phyloP scores from a whole-genome alignment of 192 early-diverging fungal species.

The Coemansia sp. region DNA sequence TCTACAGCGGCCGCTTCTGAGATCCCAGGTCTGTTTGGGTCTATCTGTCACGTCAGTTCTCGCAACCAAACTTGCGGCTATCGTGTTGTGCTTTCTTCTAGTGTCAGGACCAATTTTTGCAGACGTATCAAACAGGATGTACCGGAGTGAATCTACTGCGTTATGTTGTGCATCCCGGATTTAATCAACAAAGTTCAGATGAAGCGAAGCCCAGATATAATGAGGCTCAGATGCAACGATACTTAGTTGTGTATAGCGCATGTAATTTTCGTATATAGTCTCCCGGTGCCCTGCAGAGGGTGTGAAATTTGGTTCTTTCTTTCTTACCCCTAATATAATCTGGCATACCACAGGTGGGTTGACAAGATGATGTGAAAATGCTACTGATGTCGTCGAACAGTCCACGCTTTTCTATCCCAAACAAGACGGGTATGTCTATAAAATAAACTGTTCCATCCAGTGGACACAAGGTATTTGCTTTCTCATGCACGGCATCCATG shows the following conservation, averaged over 20 bases:
- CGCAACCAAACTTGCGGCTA: too few species aligned
- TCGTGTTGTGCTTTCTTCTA: not conserved
- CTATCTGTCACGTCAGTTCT: too few species aligned
- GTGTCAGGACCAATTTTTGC: not conserved
- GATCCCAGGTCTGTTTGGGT: too few species aligned
- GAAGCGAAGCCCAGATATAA: not conserved
- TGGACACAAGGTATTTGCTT: not conserved
- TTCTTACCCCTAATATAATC: too few species aligned
- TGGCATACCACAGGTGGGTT: too few species aligned
- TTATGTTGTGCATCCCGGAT: too few species aligned
- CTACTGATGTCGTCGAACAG: not conserved
- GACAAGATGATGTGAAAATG: not conserved
- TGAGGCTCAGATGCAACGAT: too few species aligned
- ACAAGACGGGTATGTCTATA: not conserved
- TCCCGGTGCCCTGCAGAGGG: too few species aligned
- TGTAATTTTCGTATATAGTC: too few species aligned
- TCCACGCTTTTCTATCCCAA: not conserved
- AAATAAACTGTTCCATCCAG: not conserved
- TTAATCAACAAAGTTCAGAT: not conserved
- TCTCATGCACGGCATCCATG: not conserved
- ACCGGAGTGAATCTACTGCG: not conserved
- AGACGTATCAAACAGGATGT: not conserved
- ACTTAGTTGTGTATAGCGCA: too few species aligned
- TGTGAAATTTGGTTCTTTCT: too few species aligned
- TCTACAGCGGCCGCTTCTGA: too few species aligned